Percentiles rank a stretch among this genome's conserved stretches.
These are phyloP conservation scores for Ophiostoma pallidulum DNA, from an alignment of 2,329 filamentous ascomycete species.

Conservation along the genomic window DNA sequence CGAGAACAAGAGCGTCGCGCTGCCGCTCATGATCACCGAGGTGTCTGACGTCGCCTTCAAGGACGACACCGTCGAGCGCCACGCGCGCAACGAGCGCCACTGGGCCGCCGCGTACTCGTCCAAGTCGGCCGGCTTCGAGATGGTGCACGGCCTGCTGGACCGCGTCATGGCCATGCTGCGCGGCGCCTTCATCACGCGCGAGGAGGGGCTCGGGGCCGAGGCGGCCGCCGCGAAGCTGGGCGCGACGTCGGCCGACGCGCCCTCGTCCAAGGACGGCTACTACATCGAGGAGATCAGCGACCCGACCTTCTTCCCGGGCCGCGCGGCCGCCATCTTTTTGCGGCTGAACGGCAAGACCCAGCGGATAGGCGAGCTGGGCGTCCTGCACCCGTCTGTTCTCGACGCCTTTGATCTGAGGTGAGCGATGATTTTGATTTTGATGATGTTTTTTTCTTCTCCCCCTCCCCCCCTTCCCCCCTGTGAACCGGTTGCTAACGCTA, in stretches of 20 bases:
- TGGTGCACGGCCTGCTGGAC: slow-evolving; percentile 89
- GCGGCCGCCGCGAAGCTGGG: slow-evolving; percentile 44
- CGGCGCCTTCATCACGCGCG: slow-evolving; percentile 66
- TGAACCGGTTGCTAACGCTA: background rate
- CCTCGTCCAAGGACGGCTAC: slow-evolving; percentile 61
- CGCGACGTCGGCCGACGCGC: slow-evolving; percentile 25
- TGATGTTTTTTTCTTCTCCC: background rate
- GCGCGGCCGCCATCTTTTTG: slow-evolving; percentile 76
- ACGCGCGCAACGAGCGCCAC: slow-evolving; percentile 80
- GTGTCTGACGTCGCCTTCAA: slow-evolving; percentile 88
- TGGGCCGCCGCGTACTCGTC: slow-evolving; percentile 96
- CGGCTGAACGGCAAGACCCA: slow-evolving; percentile 63
- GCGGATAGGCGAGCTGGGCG: slow-evolving; percentile 82
- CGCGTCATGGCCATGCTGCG: slow-evolving; percentile 87
- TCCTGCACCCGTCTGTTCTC: slow-evolving; percentile 84
- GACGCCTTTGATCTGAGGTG: slow-evolving; percentile 87
- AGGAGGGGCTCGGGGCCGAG: slow-evolving; percentile 53
- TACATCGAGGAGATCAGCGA: slow-evolving; percentile 93
- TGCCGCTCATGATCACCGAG: slow-evolving; percentile 91
- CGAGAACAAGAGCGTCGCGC: slow-evolving; percentile 80
- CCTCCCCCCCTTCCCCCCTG: background rate
- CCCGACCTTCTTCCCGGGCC: slow-evolving; percentile 82
- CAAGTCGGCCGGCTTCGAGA: slow-evolving; percentile 88
- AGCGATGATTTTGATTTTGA: slow-evolving; percentile 21
- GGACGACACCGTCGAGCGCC: slow-evolving; percentile 65